Conservation (phyloP, 129 eudicot species). For the Arctium lappa region DNA sequence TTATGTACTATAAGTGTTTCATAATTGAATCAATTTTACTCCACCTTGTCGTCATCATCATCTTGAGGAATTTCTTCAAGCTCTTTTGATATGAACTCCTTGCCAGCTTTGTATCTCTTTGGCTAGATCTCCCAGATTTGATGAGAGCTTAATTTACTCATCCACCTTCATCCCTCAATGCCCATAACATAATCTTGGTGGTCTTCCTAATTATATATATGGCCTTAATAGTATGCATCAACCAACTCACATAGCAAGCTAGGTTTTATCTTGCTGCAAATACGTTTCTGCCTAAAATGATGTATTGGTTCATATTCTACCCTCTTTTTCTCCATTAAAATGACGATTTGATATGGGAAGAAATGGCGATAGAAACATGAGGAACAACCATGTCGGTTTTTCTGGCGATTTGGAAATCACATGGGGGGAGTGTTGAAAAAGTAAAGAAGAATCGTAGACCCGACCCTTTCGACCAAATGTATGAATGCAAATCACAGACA, state of each 20-base stretch:
- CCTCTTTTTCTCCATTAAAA: constrained; percentile 28
- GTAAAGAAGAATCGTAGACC: constrained; percentile 30
- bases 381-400: constrained; percentile 20
- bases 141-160: constrained; percentile 29
- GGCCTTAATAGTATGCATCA: constrained; percentile 45
- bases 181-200: constrained; percentile 20
- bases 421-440: constrained; percentile 33
- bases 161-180: constrained; percentile 10
- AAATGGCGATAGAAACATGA: constrained; percentile 20
- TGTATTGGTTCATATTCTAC: background rate
- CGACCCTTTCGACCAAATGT: constrained; percentile 18
- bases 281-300: background rate
- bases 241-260: constrained; percentile 40
- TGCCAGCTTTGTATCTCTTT: constrained; percentile 66
- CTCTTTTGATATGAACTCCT: constrained; percentile 55
- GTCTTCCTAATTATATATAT: constrained; percentile 12
- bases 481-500: constrained; percentile 8
- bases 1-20: constrained; percentile 43
- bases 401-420: constrained; percentile 11
- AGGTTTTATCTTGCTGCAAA: constrained; percentile 14
- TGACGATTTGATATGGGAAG: background rate
- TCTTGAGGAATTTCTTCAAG: constrained; percentile 25
- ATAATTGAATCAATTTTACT: constrained; percentile 21
- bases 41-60: constrained; percentile 16
- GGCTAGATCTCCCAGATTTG: constrained; percentile 42